phyloP scores from a whole-genome alignment of 345 rosid genomes.

The Citrus mangshanensis region DNA sequence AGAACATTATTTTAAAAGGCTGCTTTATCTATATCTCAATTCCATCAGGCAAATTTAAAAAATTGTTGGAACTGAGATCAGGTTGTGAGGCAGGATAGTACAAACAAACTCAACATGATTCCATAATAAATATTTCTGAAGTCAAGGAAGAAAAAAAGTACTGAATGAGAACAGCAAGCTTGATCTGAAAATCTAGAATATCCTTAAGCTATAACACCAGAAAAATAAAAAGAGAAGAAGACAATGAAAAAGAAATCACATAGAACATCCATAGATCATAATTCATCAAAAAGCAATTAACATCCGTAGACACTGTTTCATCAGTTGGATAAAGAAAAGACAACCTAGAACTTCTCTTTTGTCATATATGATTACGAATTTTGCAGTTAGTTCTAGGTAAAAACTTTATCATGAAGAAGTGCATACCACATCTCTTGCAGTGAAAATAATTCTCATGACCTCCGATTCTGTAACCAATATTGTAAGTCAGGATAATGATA shows the following conservation, averaged over 20 bases:
- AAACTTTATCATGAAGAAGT: not conserved
- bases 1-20: not conserved
- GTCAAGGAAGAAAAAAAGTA: not conserved
- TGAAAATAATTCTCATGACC: conserved; percentile 82
- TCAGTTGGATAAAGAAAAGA: not conserved
- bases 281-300: not conserved
- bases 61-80: not conserved
- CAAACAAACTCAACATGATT: not conserved
- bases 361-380: not conserved
- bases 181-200: not conserved
- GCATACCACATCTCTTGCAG: conserved; percentile 93
- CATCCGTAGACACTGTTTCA: not conserved
- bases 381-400: not conserved
- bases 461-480: conserved; percentile 63
- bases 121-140: not conserved
- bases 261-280: not conserved
- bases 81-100: not conserved
- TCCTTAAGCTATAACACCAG: not conserved
- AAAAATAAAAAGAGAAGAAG: not conserved
- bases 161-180: not conserved
- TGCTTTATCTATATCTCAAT: not conserved
- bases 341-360: not conserved
- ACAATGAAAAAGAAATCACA: not conserved
- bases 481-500: not conserved
- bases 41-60: not conserved